Conservation (phyloP, 2,329 filamentous ascomycete species). For the Cadophora sp. region DNA sequence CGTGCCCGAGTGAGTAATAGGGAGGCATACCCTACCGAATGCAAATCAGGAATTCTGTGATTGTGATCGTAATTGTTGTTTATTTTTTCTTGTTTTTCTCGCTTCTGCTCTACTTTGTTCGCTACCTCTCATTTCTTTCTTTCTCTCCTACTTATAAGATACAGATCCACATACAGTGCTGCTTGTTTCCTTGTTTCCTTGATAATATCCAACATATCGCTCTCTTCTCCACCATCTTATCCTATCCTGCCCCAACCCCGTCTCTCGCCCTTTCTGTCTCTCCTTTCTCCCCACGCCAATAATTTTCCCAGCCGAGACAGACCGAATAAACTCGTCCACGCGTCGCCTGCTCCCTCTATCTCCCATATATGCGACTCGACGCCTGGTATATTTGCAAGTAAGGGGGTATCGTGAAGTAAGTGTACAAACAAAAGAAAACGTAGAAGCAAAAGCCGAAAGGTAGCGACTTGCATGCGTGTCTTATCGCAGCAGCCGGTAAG, state of each 20-base stretch:
- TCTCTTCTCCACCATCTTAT: not conserved
- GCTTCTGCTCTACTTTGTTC: not conserved
- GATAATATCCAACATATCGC: slow-evolving; percentile 4
- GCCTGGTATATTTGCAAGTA: slow-evolving; percentile 16
- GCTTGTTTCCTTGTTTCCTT: not conserved
- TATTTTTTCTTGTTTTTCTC: slow-evolving; percentile 5
- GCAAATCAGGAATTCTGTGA: too few relatives aligned
- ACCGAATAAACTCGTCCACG: not conserved
- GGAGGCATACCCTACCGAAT: too few relatives aligned
- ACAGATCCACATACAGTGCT: too few relatives aligned
- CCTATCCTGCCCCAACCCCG: not conserved
- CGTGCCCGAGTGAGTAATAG: too few relatives aligned
- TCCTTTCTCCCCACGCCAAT: not conserved
- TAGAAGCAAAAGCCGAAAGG: not conserved
- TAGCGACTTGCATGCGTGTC: not conserved
- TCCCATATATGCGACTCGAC: not conserved
- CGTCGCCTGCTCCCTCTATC: not conserved
- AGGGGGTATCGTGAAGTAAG: slow-evolving; percentile 26
- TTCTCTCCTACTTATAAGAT: not conserved
- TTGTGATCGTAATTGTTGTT: too few relatives aligned
- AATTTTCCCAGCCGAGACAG: not conserved
- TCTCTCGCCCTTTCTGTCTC: not conserved
- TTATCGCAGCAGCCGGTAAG: not conserved
- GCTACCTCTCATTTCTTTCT: not conserved
- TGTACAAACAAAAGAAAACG: slow-evolving; percentile 13